Base-by-base conservation (phyloP, 225 moss, liverwort and hornwort genomes). In the Lunularia cruciata region DNA sequence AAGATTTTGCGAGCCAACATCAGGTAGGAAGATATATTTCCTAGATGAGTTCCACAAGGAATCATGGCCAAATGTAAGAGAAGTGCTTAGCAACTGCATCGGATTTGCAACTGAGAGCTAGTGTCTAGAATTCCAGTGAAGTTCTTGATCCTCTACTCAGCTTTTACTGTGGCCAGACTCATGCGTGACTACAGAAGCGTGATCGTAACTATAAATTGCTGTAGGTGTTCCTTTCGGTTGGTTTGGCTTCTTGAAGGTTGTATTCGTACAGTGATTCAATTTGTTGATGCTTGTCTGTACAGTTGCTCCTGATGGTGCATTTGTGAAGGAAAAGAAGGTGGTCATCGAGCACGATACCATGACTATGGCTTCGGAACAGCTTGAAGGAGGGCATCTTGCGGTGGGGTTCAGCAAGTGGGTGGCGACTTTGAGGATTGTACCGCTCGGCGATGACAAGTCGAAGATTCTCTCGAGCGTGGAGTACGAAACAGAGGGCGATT, bases 341-440 rank as follows among this genome's bases (percentile, higher is more conserved):
- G 60, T 12, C 9, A 26, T 72, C 19, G 49, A 77, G 60, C 38
- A 60, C 16, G 61, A 20, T 8, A 73, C 42, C 0, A 39, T 30
- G 28, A 67, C 72, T 14, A 35, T 78, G 1, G 59, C 68, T 27
- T 67, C 66, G 6, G 68, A 68, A 18, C 73, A 78, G 58, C 30
- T 73, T n/a, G 73, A 46, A 19, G 78, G 73, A 60, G 78, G 78
- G 14, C 78, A 78, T 60, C 72, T 73, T 14, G 62, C 25, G 5
- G 65, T 49, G 39, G 78, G 78, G 42, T 78, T 68, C 73, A 60
- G 57, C 52, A 78, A 73, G 52, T 78, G 67, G 67, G 13, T 67
- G 18, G 67, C 51, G 16, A 51, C 8, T 22, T 2, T 67, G 53
- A 67, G 16, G 67, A 33, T 67, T 34, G 67, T 16, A 37, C 51